Conservation (phyloP, 805 yeast species). For the Saturnispora sekii region DNA sequence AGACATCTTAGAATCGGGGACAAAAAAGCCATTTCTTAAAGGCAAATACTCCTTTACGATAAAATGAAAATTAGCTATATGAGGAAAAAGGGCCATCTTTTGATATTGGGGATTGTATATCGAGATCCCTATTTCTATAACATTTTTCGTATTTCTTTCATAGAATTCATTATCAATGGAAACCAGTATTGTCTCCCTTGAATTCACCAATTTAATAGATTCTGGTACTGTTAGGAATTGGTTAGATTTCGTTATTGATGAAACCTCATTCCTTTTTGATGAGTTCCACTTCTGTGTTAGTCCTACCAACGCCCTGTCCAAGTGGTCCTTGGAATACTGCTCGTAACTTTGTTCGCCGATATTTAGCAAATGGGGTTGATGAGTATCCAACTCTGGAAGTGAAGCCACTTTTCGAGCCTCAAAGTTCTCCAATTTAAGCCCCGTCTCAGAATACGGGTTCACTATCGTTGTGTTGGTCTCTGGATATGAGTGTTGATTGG, state of each 20-base stretch:
- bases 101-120: slow-evolving; percentile 25
- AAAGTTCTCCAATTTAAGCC: neutral
- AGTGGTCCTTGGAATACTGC: too few species aligned
- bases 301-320: too few species aligned
- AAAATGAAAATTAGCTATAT: slow-evolving; percentile 22
- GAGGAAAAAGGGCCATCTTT: slow-evolving; percentile 22
- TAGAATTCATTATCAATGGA: slow-evolving; percentile 23
- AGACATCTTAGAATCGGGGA: slow-evolving; percentile 21
- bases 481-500: slow-evolving; percentile 9
- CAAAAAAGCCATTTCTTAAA: slow-evolving; percentile 18
- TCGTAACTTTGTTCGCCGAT: too few species aligned
- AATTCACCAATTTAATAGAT: slow-evolving; percentile 18
- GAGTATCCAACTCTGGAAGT: neutral
- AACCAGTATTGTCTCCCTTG: slow-evolving; percentile 15
- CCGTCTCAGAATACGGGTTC: neutral
- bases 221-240: slow-evolving; percentile 16
- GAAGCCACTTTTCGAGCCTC: neutral
- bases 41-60: slow-evolving; percentile 17
- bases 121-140: slow-evolving; percentile 25
- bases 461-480: slow-evolving; percentile 9
- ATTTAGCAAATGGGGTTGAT: neutral
- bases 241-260: neutral
- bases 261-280: neutral
- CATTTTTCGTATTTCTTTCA: slow-evolving; percentile 12
- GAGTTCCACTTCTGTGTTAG: too few species aligned